Base-by-base conservation (phyloP, 1,284 basidiomycete species). In the Apiotrichum sp. region DNA sequence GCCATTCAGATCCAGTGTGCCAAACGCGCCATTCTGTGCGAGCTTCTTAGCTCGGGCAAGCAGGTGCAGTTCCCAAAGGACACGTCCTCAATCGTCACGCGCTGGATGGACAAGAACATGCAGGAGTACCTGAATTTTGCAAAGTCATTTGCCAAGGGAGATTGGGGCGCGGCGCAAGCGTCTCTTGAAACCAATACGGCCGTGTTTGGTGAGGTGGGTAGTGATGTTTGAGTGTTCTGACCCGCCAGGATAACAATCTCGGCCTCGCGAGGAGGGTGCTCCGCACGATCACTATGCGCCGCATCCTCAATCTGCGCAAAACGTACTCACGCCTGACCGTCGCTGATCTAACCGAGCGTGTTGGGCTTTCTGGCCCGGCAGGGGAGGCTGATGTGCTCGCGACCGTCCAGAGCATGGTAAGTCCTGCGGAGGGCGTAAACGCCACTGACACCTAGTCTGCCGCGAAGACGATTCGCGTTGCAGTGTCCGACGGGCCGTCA, bases 21-120 rank as follows among this genome's bases (percentile, higher is more conserved):
- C 1, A 73, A 73, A 52, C 65, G 73, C 35, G 73, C 73, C 3
- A 64, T 73, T 32, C 63, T 75, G 7, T 72, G 70, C 53, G 69
- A 70, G 47, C 45, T 73, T 0, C 57, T 75, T 31, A 48, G 49
- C 22, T 64, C 63, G 5, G 73, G 73, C 31, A 49, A 66, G 65
- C 41, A 58, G 11, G 31, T 66, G 29, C 29, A 47, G 7, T 67
- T 64, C 52, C 69, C 71, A 14, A 65, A 63, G 52, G 70, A 71
- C 52, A 66, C 63, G 6, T 56, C 69, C 0, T 32, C 43, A 1
- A 43, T 51, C 3, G 65, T 73, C 38, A 58, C 44, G 11, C 55
- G 71, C 14, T 36, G 55, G 0, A 52, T 73, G 16, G 71, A 73
- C n/a, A 62, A 65, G 47, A 49, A 64, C 33, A 57, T 63, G 4